Base-by-base conservation (phyloP, 495 filamentous ascomycete species). In the Lophiotrema nucula region DNA sequence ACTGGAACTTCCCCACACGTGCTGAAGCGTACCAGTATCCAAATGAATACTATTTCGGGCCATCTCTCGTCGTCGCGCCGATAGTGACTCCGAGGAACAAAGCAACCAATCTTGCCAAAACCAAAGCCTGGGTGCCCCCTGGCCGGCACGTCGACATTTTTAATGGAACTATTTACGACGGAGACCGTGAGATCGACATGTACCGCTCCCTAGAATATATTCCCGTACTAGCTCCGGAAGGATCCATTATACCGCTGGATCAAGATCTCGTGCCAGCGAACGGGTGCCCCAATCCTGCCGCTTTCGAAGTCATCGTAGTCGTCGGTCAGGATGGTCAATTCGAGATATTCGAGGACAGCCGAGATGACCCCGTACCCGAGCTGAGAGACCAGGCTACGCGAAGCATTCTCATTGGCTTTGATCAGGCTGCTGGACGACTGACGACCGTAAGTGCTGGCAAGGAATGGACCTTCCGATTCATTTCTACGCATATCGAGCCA, bases 31-130 rank as follows among this genome's bases (percentile, higher is more conserved):
- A 83, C 62, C 49, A 63, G 2, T 65, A 74, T 15, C 72, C 72
- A 0, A 81, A 80, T 48, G 73, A 81, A 53, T 82, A 74, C 45
- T 70, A 77, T 46, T 81, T 80, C 56, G 80, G 79, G 5, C 69
- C 74, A 0, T 62, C 76, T 24, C 66, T 83, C 12, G 59, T 83
- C 2, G 76, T 83, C 1, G 72, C 65, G 0, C 79, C 81, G 8
- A 77, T 83, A 49, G 77, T 74, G 12, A 52, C 65, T 0, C 80
- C 79, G 0, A 56, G 72, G 16, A 67, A 74, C 60, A 18, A 35
- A 3, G 59, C 58, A 37, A 74, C 76, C 0, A 66, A 66, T 8
- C 57, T 73, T 10, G 73, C 63, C 22, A 56, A 60, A 16, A 71
- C 71, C 1, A 64, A 56, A 25, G 76, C 69, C 2, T 83, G 79